Conservation (phyloP, 108 stramenopile species). For the Tribonema minus region DNA sequence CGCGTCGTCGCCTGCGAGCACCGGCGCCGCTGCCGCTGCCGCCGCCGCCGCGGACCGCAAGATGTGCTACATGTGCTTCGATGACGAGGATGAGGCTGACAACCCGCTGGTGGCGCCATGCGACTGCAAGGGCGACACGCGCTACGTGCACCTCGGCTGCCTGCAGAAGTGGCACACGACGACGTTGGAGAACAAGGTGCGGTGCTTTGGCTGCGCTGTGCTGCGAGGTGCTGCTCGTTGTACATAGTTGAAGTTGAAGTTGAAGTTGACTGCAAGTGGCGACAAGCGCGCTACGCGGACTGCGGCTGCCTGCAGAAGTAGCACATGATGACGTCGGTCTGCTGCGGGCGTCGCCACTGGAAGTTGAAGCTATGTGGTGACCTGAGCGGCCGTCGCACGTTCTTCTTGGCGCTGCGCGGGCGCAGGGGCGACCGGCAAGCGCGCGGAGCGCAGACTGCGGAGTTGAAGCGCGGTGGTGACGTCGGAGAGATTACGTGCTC, state of each 20-base stretch:
- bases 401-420: no score
- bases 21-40: no score
- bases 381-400: no score
- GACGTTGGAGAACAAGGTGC: slow-evolving; percentile 36
- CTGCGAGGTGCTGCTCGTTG: slow-evolving; percentile 94
- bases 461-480: no score
- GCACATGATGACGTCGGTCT: slow-evolving; percentile 41
- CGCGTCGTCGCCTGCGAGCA: no score
- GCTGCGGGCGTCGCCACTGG: neutral
- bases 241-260: slow-evolving; percentile 83
- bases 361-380: no score
- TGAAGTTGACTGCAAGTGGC: slow-evolving; percentile 53
- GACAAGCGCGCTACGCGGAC: slow-evolving; percentile 55
- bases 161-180: slow-evolving; percentile 57
- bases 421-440: no score
- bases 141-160: slow-evolving; percentile 55
- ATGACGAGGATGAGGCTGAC: slow-evolving; percentile 75
- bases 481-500: no score
- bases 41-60: no score
- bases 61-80: slow-evolving; percentile 96
- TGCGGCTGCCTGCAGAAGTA: slow-evolving; percentile 57
- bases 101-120: slow-evolving; percentile 71
- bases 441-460: no score
- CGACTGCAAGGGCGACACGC: slow-evolving; percentile 57
- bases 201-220: no score